A percentile compares a stretch with the other conserved stretches of the same genome.
Evolutionary conservation across 1,284 basidiomycete genomes (phyloP).

Genomic region (Veloporphyrellus conicus): DNA sequence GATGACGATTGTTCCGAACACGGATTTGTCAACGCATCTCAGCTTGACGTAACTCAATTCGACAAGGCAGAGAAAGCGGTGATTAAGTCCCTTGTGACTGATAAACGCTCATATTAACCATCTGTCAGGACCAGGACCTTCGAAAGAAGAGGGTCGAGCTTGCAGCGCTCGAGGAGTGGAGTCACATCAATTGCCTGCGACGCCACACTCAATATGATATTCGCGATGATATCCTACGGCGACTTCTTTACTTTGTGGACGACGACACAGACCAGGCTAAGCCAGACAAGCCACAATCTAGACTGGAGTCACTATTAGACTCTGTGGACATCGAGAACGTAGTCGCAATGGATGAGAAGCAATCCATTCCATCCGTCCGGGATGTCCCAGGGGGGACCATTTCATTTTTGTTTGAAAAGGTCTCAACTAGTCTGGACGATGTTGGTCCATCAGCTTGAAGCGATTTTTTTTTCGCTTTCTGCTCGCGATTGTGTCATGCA

Average conservation of each 20-base stretch:
- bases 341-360: conserved; percentile 33
- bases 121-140: conserved; percentile 62
- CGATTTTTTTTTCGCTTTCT: no score
- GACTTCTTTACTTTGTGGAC: conserved; percentile 37
- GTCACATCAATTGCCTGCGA: conserved; percentile 73
- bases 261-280: conserved; percentile 5
- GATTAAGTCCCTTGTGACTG: conserved; percentile 4
- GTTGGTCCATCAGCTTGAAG: conserved; percentile 7
- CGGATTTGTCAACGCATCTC: conserved; percentile 72
- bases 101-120: conserved; percentile 1
- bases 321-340: conserved; percentile 46
- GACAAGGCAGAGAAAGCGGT: conserved; percentile 56
- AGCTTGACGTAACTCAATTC: conserved; percentile 49
- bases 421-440: conserved; percentile 23
- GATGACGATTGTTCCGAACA: conserved; percentile 31
- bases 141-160: conserved; percentile 74
- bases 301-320: conserved; percentile 37
- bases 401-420: conserved; percentile 68
- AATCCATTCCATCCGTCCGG: conserved; percentile 30
- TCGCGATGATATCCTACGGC: conserved; percentile 60
- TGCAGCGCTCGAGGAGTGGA: conserved; percentile 83
- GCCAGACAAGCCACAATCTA: conserved; percentile 23
- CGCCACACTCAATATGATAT: conserved; percentile 45
- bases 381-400: conserved; percentile 63
- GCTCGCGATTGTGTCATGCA: neutral